Conservation (phyloP, 2,329 filamentous ascomycete species). For the Macrophomina phaseolina region DNA sequence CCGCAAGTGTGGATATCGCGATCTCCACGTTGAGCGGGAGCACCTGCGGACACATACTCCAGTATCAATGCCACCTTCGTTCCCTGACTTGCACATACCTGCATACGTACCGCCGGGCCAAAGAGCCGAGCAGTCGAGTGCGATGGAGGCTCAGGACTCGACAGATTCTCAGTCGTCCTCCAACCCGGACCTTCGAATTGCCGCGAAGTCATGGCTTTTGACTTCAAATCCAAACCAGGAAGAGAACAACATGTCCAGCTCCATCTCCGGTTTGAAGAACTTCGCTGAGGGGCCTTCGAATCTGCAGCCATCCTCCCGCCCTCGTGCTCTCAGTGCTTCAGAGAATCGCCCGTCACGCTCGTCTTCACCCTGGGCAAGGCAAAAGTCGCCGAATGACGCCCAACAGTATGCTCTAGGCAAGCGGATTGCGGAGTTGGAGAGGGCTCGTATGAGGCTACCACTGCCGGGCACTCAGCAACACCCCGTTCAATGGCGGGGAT, state of each 20-base stretch:
- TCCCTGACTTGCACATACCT: slow-evolving; percentile 34
- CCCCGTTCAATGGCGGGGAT: slow-evolving; percentile 52
- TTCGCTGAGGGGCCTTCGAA: neutral
- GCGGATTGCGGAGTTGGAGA: slow-evolving; percentile 19
- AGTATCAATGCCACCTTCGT: neutral
- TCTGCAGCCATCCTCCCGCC: slow-evolving; percentile 39
- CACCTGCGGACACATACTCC: slow-evolving; percentile 42
- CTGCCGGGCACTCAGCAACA: slow-evolving; percentile 48
- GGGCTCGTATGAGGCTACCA: slow-evolving; percentile 33
- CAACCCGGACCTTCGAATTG: slow-evolving; percentile 6
- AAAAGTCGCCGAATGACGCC: slow-evolving; percentile 34
- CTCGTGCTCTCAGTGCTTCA: slow-evolving; percentile 45
- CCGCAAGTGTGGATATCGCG: slow-evolving; percentile 63
- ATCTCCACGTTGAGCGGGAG: slow-evolving; percentile 57
- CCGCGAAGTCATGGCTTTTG: slow-evolving; percentile 15
- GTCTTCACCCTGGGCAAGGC: slow-evolving; percentile 36
- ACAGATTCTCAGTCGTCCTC: slow-evolving; percentile 14
- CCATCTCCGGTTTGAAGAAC: slow-evolving; percentile 5
- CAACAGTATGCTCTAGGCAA: slow-evolving; percentile 20
- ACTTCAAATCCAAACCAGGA: slow-evolving; percentile 1
- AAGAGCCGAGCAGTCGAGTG: slow-evolving; percentile 12
- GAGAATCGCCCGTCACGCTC: slow-evolving; percentile 42
- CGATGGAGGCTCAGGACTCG: slow-evolving; percentile 12
- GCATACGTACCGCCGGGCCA: slow-evolving; percentile 30
- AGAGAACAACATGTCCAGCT: slow-evolving; percentile 10